Percentiles rank a stretch among this genome's conserved stretches.
phyloP scores from a whole-genome alignment of 2,329 filamentous ascomycete genomes.

The Penicillium hesseltinei region DNA sequence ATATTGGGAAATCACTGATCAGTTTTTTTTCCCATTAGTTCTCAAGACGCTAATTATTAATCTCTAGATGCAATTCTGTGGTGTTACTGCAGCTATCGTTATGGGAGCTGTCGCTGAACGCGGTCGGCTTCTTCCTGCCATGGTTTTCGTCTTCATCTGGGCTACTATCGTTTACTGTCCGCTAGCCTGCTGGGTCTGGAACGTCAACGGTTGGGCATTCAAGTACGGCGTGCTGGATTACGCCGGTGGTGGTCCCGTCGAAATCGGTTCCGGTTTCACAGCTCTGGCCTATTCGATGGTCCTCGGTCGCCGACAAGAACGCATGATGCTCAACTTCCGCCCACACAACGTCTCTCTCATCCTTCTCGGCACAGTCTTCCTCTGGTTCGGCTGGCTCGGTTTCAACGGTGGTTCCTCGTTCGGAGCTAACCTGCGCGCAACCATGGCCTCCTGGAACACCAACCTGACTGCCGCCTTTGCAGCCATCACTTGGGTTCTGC shows the following conservation, averaged over 20 bases:
- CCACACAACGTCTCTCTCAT: constrained; percentile 98
- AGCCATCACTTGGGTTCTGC: constrained; percentile 87
- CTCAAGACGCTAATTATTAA: background rate
- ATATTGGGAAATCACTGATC: too few species aligned
- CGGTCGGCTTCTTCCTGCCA: constrained; percentile 84
- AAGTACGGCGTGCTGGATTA: constrained; percentile 93
- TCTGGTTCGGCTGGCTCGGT: constrained; percentile 98
- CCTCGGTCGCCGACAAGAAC: constrained; percentile 92
- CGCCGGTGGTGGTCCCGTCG: constrained; percentile 93
- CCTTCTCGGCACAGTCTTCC: constrained; percentile 87
- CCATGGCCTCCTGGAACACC: constrained; percentile 97
- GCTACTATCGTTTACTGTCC: constrained; percentile 97
- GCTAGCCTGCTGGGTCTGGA: constrained; percentile 95
- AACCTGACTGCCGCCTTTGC: constrained; percentile 91
- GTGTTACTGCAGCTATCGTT: constrained; percentile 85
- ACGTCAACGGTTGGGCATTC: constrained; percentile 87
- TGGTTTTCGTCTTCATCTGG: constrained; percentile 97
- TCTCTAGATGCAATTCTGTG: constrained; percentile 89
- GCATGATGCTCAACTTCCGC: constrained; percentile 99
- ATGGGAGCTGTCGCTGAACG: constrained; percentile 92
- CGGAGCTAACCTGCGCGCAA: constrained; percentile 87
- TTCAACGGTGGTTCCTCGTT: constrained; percentile 98
- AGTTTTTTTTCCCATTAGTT: background rate
- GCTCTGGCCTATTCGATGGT: constrained; percentile 95
- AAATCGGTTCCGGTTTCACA: constrained; percentile 90